Percentiles rank a stretch among this genome's conserved stretches.
phyloP scores from a whole-genome alignment of 2,329 filamentous ascomycete genomes.

The Trichoderma gracile region DNA sequence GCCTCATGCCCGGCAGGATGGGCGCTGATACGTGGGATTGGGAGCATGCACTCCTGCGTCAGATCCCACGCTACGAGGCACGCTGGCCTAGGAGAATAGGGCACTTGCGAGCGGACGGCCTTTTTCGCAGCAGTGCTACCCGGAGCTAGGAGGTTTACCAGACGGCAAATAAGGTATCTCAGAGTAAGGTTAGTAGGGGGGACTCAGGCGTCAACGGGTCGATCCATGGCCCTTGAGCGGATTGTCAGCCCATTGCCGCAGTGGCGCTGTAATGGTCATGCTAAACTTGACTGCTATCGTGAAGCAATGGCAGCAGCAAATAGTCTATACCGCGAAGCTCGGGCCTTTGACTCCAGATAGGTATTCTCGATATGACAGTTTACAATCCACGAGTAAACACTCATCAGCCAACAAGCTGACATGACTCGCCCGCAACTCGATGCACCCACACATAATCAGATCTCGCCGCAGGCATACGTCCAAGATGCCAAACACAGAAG shows the following conservation, averaged over 20 bases:
- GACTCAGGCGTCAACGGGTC: no score
- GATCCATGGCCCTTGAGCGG: no score
- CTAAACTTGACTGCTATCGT: no score
- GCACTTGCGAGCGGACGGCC: not conserved
- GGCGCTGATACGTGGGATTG: not conserved
- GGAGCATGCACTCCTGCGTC: not conserved
- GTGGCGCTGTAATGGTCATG: not conserved
- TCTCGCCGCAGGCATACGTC: not conserved
- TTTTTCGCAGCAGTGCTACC: not conserved
- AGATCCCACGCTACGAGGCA: not conserved
- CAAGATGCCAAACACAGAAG: slow-evolving; percentile 1
- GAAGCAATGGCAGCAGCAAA: no score
- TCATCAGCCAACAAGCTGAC: not conserved
- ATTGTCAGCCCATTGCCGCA: not conserved
- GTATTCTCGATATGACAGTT: no score
- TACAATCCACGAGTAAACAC: not conserved
- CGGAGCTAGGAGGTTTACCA: no score
- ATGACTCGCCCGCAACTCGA: not conserved
- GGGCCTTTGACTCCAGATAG: no score
- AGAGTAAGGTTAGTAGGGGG: no score
- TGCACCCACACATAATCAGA: not conserved
- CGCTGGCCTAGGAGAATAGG: not conserved
- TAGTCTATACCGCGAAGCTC: no score
- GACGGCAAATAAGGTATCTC: no score
- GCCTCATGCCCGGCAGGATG: not conserved